Percentiles rank a stretch among this genome's conserved stretches.
phyloP scores from a whole-genome alignment of 495 filamentous ascomycete species.

The Neurospora sp. region DNA sequence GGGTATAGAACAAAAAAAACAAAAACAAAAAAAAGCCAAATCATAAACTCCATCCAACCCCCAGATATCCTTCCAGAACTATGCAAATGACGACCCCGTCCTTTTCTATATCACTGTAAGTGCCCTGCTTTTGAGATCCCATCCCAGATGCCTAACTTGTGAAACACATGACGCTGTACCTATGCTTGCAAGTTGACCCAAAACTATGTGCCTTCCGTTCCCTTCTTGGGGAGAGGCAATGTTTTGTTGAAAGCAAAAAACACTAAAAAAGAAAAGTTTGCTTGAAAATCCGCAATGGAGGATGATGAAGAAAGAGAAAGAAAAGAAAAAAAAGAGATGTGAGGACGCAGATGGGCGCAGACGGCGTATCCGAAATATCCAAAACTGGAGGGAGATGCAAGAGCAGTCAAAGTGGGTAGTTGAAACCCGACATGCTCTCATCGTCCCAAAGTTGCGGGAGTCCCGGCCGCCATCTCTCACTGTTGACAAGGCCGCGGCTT shows the following conservation, averaged over 20 bases:
- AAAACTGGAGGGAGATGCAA: neutral
- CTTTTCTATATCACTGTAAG: neutral
- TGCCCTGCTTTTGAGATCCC: neutral
- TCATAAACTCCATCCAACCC: neutral
- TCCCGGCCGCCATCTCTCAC: slow-evolving; percentile 25
- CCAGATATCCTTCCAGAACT: neutral
- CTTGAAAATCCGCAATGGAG: neutral
- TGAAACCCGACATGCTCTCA: slow-evolving; percentile 13
- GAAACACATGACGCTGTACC: neutral
- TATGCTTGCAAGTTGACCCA: neutral
- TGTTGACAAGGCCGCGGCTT: slow-evolving; percentile 20
- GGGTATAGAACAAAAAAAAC: neutral
- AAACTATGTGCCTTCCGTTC: neutral
- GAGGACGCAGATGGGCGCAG: neutral
- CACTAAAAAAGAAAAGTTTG: neutral
- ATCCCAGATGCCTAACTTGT: neutral
- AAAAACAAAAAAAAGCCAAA: neutral
- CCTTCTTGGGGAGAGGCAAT: neutral
- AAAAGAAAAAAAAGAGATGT: neutral
- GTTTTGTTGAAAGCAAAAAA: neutral
- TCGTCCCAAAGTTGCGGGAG: slow-evolving; percentile 23
- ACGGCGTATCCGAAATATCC: neutral
- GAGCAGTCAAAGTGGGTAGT: neutral
- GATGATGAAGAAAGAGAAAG: neutral
- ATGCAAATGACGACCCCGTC: neutral